A percentile compares a stretch with the other conserved stretches of the same genome.
Conservation (phyloP, 2,329 filamentous ascomycete genomes). For the Monosporascus sp. region DNA sequence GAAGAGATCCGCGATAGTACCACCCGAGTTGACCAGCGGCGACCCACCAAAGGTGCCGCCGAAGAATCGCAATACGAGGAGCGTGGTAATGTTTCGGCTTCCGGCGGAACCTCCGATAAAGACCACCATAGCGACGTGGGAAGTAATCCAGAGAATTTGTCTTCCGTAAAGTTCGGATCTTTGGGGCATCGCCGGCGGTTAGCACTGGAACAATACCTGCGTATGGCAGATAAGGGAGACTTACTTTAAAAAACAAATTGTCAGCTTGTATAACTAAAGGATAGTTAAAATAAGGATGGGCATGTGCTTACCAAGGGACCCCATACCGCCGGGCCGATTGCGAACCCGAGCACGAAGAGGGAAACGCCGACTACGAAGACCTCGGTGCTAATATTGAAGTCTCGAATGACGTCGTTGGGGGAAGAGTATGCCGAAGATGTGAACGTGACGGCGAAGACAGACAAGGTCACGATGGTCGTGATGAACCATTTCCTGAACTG, state of each 20-base stretch:
- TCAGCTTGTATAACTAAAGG: no score
- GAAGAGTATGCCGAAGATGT: slow-evolving; percentile 64
- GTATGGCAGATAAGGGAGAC: no score
- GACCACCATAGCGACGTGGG: slow-evolving; percentile 48
- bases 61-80: slow-evolving; percentile 59
- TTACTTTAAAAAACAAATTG: no score
- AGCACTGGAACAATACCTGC: no score
- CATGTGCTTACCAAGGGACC: no score
- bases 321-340: slow-evolving; percentile 52
- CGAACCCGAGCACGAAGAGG: no score
- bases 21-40: slow-evolving; percentile 51
- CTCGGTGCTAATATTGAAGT: slow-evolving; percentile 48
- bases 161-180: slow-evolving; percentile 57
- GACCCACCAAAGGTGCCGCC: slow-evolving; percentile 53
- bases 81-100: slow-evolving; percentile 45
- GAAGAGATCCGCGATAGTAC: slow-evolving; percentile 58
- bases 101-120: slow-evolving; percentile 56
- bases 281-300: no score
- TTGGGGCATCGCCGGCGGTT: no score
- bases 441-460: slow-evolving; percentile 66
- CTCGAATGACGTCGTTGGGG: slow-evolving; percentile 46
- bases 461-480: slow-evolving; percentile 57
- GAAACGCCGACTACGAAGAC: slow-evolving; percentile 53
- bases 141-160: slow-evolving; percentile 50
- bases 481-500: slow-evolving; percentile 59